Conservation (phyloP, 1,284 basidiomycete species). For the Albatrellus sp. region DNA sequence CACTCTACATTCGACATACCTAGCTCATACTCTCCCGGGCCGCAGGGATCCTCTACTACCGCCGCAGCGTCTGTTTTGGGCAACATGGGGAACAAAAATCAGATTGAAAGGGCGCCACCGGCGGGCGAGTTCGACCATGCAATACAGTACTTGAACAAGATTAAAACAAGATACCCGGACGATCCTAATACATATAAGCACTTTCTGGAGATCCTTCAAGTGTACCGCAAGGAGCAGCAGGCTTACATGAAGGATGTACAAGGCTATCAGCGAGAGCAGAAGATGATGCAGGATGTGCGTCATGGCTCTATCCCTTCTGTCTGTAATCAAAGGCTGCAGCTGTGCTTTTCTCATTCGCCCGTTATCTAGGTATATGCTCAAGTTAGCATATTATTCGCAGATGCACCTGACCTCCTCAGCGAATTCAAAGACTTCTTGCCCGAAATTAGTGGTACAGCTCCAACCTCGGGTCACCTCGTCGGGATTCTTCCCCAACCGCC, state of each 20-base stretch:
- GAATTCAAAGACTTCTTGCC: constrained; percentile 98
- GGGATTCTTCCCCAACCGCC: constrained; percentile 33
- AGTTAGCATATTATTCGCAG: constrained; percentile 86
- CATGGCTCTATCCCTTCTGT: not conserved
- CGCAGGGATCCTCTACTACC: constrained; percentile 16
- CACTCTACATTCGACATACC: not conserved
- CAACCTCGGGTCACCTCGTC: constrained; percentile 22
- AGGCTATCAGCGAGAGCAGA: constrained; percentile 38
- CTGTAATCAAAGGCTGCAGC: not conserved
- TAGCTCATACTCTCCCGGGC: constrained; percentile 13
- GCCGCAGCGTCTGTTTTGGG: constrained; percentile 13
- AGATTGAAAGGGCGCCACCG: constrained; percentile 27
- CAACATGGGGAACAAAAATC: constrained; percentile 14
- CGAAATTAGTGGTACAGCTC: constrained; percentile 34
- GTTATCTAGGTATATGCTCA: constrained; percentile 74
- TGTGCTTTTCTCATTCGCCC: not conserved
- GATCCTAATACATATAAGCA: constrained; percentile 96
- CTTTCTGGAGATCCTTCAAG: constrained; percentile 96
- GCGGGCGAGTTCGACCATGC: constrained; percentile 90
- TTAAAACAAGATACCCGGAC: constrained; percentile 88
- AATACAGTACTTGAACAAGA: constrained; percentile 97
- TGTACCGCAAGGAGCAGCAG: constrained; percentile 73
- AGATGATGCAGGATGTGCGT: constrained; percentile 77
- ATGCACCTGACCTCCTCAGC: constrained; percentile 83
- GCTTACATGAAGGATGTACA: constrained; percentile 9